Evolutionary conservation across 257 asterid genomes (phyloP).

Genomic region (Solanum etuberosum): DNA sequence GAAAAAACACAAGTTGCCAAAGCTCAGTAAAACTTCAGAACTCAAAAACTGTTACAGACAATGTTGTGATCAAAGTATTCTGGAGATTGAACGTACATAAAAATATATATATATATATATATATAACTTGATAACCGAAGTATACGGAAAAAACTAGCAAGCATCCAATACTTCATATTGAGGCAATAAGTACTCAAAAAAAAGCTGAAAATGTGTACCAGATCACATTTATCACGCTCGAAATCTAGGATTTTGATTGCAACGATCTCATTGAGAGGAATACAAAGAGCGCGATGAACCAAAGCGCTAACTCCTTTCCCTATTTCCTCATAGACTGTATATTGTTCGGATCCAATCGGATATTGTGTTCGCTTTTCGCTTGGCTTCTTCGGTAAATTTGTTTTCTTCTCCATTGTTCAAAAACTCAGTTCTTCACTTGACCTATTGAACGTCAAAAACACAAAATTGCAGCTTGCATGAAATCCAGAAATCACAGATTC

Average conservation of each 20-base stretch:
- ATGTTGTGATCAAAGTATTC: not conserved
- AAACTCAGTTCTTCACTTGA: not conserved
- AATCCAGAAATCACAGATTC: not conserved
- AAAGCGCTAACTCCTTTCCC: slow-evolving; percentile 75
- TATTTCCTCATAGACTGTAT: slow-evolving; percentile 35
- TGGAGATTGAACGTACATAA: not conserved
- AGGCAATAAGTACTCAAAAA: not conserved
- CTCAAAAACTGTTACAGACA: not conserved
- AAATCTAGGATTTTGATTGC: slow-evolving; percentile 85
- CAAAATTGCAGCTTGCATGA: not conserved
- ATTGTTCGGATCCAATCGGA: slow-evolving; percentile 4
- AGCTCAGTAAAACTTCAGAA: not conserved
- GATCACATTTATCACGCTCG: slow-evolving; percentile 81
- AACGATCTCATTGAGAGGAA: slow-evolving; percentile 58
- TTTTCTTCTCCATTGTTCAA: slow-evolving; percentile 51
- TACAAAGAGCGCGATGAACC: slow-evolving; percentile 57
- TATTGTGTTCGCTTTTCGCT: not conserved
- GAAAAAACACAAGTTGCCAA: not conserved
- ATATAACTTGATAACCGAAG: not conserved
- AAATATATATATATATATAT: not conserved
- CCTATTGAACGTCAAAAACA: not conserved
- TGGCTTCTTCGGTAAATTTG: not conserved
- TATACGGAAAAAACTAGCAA: not conserved
- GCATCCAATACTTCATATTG: not conserved
- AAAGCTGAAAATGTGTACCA: slow-evolving; percentile 23